These are phyloP conservation scores for Amylostereum chailletii DNA, from an alignment of 1,284 basidiomycete genomes.

Conservation along the genomic window DNA sequence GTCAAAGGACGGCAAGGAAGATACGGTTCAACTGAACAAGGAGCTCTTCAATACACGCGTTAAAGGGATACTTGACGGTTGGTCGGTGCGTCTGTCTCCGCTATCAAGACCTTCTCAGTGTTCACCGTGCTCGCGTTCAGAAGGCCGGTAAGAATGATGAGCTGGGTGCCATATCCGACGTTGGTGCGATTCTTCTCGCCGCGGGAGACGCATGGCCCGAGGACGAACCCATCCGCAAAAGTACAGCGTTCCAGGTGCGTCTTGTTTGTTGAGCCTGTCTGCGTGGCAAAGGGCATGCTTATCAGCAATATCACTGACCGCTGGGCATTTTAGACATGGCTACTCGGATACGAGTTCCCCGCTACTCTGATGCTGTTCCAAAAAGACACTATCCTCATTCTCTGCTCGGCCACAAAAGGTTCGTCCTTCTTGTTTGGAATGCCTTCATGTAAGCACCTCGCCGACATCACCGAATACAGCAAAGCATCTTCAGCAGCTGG, in stretches of 20 bases:
- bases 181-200: conserved; percentile 67
- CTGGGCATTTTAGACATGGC: conserved; percentile 64
- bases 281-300: conserved; percentile 2
- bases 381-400: conserved; percentile 66
- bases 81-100: conserved; percentile 51
- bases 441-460: neutral
- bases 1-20: too few species aligned
- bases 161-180: conserved; percentile 54
- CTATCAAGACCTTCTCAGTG: neutral
- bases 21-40: conserved; percentile 34
- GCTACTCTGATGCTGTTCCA: conserved; percentile 85
- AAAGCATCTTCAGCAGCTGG: conserved; percentile 67
- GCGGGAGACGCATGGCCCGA: conserved; percentile 82
- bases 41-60: conserved; percentile 58
- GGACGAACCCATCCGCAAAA: conserved; percentile 78
- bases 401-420: conserved; percentile 92
- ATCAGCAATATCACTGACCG: conserved; percentile 11
- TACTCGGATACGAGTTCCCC: conserved; percentile 95
- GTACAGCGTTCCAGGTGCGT: conserved; percentile 83
- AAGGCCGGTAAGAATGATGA: conserved; percentile 62
- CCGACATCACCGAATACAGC: conserved; percentile 34
- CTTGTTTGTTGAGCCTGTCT: conserved; percentile 1
- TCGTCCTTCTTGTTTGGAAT: conserved; percentile 3
- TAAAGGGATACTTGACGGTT: conserved; percentile 59
- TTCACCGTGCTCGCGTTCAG: conserved; percentile 21